A percentile compares a stretch with the other conserved stretches of the same genome.
Evolutionary conservation across 2,329 filamentous ascomycete genomes (phyloP).

Genomic region (Trichoderma endophyticum): DNA sequence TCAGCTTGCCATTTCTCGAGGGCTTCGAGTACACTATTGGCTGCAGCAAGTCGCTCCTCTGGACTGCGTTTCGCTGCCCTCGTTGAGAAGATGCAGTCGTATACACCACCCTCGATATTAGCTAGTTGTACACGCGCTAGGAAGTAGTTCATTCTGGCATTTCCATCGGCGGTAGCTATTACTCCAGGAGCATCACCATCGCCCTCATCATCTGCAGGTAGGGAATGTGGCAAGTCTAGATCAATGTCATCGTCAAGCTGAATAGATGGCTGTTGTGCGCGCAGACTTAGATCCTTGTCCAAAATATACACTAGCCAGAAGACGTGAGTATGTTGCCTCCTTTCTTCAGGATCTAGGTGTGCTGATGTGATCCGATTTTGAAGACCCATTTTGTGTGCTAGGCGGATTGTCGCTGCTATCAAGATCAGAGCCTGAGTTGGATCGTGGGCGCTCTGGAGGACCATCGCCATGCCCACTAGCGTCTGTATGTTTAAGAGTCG

Average conservation of each 20-base stretch:
- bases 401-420: not conserved
- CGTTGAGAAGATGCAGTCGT: not conserved
- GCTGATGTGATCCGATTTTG: not conserved
- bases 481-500: not conserved
- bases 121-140: not conserved
- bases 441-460: not conserved
- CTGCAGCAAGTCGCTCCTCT: not conserved
- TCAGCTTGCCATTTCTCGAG: not conserved
- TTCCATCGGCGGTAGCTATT: not conserved
- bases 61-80: not conserved
- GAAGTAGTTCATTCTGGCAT: not conserved
- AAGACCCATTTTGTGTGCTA: not conserved
- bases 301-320: not conserved
- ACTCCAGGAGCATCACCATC: not conserved
- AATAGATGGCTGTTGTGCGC: not conserved
- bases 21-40: not conserved
- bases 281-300: not conserved
- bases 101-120: not conserved
- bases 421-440: not conserved
- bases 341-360: not conserved
- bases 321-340: not conserved
- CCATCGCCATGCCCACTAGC: not conserved
- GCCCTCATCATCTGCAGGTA: not conserved
- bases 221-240: not conserved
- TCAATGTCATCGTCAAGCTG: not conserved